These are phyloP conservation scores for Silene noctiflora DNA, from an alignment of 179 eudicot genomes.

Conservation along the genomic window DNA sequence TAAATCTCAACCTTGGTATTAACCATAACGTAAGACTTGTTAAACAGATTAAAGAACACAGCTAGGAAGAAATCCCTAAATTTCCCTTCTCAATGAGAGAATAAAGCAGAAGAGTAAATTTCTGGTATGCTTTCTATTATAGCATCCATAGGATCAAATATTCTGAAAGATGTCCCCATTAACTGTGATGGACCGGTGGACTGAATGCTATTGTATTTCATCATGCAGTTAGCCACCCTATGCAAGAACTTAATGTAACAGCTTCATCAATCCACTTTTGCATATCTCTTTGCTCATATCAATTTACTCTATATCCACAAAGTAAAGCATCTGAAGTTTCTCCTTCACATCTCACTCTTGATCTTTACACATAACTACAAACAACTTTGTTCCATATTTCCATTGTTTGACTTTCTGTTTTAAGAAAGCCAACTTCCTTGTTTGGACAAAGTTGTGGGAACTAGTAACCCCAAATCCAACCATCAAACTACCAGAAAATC, in stretches of 20 bases:
- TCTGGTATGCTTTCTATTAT: not conserved
- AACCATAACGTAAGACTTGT: not conserved
- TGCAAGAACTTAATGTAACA: too few species aligned
- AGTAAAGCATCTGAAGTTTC: not conserved
- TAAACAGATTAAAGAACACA: not conserved
- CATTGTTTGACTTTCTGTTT: not conserved
- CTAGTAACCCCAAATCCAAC: not conserved
- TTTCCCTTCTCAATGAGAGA: not conserved
- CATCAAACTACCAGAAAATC: not conserved
- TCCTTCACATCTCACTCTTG: not conserved
- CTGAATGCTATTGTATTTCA: too few species aligned
- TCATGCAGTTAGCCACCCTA: too few species aligned
- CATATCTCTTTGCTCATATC: too few species aligned
- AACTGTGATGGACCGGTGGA: too few species aligned
- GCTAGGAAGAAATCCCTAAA: not conserved
- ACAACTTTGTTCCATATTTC: not conserved
- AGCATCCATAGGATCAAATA: not conserved
- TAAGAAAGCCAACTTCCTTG: not conserved
- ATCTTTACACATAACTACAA: not conserved
- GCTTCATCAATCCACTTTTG: too few species aligned
- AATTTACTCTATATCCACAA: too few species aligned
- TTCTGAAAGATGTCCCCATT: not conserved
- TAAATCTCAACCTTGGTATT: constrained; percentile 9
- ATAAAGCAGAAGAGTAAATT: not conserved
- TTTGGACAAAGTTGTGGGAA: not conserved